Conservation (phyloP, 345 rosid species). For the Combretum micranthum region DNA sequence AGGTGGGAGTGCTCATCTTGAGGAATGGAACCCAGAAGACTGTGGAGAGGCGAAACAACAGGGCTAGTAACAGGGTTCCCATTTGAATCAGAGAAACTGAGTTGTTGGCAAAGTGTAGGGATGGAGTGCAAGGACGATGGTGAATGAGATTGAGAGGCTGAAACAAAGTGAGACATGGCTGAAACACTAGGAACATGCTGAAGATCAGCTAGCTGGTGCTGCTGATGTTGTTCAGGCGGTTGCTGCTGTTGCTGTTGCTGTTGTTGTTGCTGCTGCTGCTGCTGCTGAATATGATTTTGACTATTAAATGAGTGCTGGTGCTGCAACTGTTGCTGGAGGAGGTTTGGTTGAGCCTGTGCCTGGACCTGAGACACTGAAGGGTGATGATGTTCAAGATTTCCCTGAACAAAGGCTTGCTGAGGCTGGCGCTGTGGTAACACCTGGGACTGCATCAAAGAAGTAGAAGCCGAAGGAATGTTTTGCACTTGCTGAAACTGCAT, state of each 20-base stretch:
- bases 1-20: constrained; percentile 68
- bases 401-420: constrained; percentile 42
- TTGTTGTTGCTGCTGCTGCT: constrained; percentile 19
- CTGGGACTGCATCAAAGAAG: constrained; percentile 52
- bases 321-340: constrained; percentile 51
- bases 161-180: constrained; percentile 49
- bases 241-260: constrained; percentile 20
- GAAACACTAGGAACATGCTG: constrained; percentile 53
- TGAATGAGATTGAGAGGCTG: constrained; percentile 56
- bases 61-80: constrained; percentile 50
- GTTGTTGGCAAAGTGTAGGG: constrained; percentile 62
- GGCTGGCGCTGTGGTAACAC: constrained; percentile 43
- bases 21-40: constrained; percentile 61
- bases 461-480: constrained; percentile 44
- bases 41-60: constrained; percentile 61
- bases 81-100: constrained; percentile 67
- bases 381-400: constrained; percentile 44
- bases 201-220: constrained; percentile 34
- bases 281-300: constrained; percentile 33
- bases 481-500: constrained; percentile 70
- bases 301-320: constrained; percentile 40
- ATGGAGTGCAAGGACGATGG: constrained; percentile 46
- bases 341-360: constrained; percentile 24
- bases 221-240: constrained; percentile 40
- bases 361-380: constrained; percentile 29